Conservation (phyloP, 441 rosid genomes). For the Gossypium davidsonii region DNA sequence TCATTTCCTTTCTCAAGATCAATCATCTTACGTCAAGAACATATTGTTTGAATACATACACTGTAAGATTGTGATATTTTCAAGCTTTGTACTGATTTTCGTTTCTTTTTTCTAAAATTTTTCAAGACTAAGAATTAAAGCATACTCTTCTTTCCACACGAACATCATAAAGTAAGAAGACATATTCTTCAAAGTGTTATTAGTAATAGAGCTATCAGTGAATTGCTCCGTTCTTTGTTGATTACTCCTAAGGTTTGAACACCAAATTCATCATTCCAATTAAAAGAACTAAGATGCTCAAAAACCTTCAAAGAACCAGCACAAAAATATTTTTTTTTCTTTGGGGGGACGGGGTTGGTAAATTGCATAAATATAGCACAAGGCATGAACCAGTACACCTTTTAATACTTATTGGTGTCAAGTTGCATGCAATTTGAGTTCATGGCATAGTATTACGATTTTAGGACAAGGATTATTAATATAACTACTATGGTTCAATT, state of each 20-base stretch:
- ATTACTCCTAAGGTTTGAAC: background rate
- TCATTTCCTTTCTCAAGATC: background rate
- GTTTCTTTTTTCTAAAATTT: background rate
- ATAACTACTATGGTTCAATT: background rate
- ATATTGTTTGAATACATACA: background rate
- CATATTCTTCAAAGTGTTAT: background rate
- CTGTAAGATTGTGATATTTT: background rate
- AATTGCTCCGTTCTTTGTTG: background rate
- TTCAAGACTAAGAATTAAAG: background rate
- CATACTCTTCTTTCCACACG: background rate
- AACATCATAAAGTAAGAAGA: background rate
- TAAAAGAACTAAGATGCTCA: background rate
- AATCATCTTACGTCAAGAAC: background rate
- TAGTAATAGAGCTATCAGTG: background rate
- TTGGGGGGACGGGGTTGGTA: background rate
- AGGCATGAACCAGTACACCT: background rate
- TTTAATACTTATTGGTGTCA: background rate
- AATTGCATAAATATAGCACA: background rate
- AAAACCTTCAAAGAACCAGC: background rate
- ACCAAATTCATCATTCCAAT: background rate
- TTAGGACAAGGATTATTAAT: background rate
- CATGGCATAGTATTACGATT: background rate
- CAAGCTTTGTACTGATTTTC: background rate
- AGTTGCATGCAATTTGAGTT: background rate
- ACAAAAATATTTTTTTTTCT: background rate